A percentile compares a stretch with the other conserved stretches of the same genome.
Evolutionary conservation across 371 early-diverging fungal genomes (phyloP).

Genomic region (Mycotypha africana): DNA sequence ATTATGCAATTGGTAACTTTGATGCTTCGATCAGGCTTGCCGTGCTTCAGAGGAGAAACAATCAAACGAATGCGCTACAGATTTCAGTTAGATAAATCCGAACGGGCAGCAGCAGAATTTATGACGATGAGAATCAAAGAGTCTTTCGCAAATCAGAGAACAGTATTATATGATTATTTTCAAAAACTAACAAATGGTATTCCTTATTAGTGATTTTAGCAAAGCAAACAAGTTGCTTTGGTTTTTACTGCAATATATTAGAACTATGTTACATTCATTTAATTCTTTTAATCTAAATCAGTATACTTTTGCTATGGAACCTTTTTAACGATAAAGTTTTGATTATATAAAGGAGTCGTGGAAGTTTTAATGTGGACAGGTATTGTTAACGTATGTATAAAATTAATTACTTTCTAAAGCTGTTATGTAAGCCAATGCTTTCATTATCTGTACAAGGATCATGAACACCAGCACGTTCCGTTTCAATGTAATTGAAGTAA

Average conservation of each 20-base stretch:
- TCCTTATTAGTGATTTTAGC: too few species aligned
- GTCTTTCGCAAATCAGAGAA: constrained; percentile 88
- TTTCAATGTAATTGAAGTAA: constrained; percentile 80
- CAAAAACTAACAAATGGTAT: constrained; percentile 87
- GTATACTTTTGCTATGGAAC: too few species aligned
- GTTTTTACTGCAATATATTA: too few species aligned
- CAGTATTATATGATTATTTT: constrained; percentile 82
- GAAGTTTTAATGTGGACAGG: too few species aligned
- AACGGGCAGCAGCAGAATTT: constrained; percentile 91
- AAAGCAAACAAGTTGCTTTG: too few species aligned
- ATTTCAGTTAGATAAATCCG: constrained; percentile 90
- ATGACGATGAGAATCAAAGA: constrained; percentile 88
- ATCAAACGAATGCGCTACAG: constrained; percentile 82
- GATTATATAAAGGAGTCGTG: too few species aligned
- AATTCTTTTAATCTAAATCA: too few species aligned
- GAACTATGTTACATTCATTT: too few species aligned
- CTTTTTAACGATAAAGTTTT: too few species aligned
- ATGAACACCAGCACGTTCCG: constrained; percentile 44
- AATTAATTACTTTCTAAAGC: constrained; percentile 16
- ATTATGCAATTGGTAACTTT: constrained; percentile 87
- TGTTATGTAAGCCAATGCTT: constrained; percentile 61
- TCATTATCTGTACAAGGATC: constrained; percentile 49
- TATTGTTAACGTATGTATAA: too few species aligned
- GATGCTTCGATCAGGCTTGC: constrained; percentile 95
- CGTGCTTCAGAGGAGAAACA: constrained; percentile 95